Evolutionary conservation across 495 filamentous ascomycete genomes (phyloP), one percentile per base, ranked within the genome.

Genomic region (Xylaria cubensis): DNA sequence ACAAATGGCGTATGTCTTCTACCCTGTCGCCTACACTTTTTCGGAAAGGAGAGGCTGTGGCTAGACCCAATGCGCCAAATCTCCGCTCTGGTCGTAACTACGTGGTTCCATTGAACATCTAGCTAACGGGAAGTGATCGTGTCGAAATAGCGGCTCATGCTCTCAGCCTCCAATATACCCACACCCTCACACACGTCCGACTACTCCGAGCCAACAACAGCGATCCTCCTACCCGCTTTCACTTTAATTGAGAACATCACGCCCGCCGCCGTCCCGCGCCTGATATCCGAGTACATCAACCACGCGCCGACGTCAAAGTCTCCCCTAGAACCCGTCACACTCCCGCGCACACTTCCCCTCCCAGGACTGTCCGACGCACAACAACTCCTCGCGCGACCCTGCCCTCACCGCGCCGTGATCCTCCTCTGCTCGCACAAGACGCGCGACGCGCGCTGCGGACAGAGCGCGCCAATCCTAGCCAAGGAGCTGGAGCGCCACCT

Each of bases 91-190:
- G n/a, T n/a, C 21, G 24, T 61, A 2, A 12, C n/a, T 44, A 6
- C 13, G 10, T 3, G 24, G 4, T 9, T 39, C 24, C 64, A 39
- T 66, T 32, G 64, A 32, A 53, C 24, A 48, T 1, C 4, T 34
- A 29, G 36, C 59, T 70, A 44, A 53, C 65, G 36, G 36, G 56
- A 74, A 69, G 72, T 12, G 19, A 26, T 32, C 24, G 15, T 50
- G 24, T 67, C 17, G 46, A 58, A 70, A 71, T 61, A 96, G 94
- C 89, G 86, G 75, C 86, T 98, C 73, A 97, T 97, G 89, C 87
- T 98, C 42, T 97, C 95, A 2, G 96, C 96, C 51, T 97, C 93
- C 64, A 96, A 98, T 81, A 96, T 98, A 76, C 92, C 92, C 42
- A 89, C 93, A 6, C 93, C 93, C 15, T 78, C 80, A 64, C 80